Base-by-base conservation (phyloP, 225 moss, liverwort and hornwort genomes). In the Rhytidiadelphus loreus region DNA sequence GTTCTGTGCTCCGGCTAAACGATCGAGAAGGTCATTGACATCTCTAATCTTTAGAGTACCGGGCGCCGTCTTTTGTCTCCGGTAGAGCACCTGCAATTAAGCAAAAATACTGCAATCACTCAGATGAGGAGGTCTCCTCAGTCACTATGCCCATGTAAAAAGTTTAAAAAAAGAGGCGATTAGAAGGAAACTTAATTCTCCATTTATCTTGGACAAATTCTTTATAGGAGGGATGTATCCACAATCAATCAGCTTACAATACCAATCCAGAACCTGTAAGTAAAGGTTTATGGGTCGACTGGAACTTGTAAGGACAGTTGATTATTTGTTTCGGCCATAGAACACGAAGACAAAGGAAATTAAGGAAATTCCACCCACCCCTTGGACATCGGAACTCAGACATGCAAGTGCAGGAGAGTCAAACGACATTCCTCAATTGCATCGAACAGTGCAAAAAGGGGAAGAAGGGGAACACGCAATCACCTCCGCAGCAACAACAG, bases 11-110 rank as follows among this genome's bases (percentile, higher is more conserved):
- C 90, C 93, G 77, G 93, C 97, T 87, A 99, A 90, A 83, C 93
- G 95, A 89, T 97, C 95, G 62, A 99, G 95, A 53, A 97, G 91
- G 84, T 95, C 92, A 87, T 99, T 99, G 82, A 96, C 90, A 85
- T 96, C 96, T 90, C 93, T 95, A 57, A 99, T 96, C 80, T 90
- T 97, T 33, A 99, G 92, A 48, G 90, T 94, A 85, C 92, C 95
- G 17, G 99, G 90, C 53, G 91, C 92, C 60, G 93, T 90, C 81
- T 91, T 94, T 81, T 99, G 99, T 79, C 99, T 94, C 35, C 90
- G 90, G 52, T 90, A 70, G 33, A 99, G 91, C 87, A 97, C 93
- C 96, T 97, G 92, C 83, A 83, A 43, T 88, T 30, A 13, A 77
- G 63, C 63, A 77, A 57, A 66, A 83, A 59, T 73, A 63, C 72